A percentile compares a stretch with the other conserved stretches of the same genome.
phyloP scores from a whole-genome alignment of 2,329 filamentous ascomycete species.

The Alternaria burnsii region DNA sequence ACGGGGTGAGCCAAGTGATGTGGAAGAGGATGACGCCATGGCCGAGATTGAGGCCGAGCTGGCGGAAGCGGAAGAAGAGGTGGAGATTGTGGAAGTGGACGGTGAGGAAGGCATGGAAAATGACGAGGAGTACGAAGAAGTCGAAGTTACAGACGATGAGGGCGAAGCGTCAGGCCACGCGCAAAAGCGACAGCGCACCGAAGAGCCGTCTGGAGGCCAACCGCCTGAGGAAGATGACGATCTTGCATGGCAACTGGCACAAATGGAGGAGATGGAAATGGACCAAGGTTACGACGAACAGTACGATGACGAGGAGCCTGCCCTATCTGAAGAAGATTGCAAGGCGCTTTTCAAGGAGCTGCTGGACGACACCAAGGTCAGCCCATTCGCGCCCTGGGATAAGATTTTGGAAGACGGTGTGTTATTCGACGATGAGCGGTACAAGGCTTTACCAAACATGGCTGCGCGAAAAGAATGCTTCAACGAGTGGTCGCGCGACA shows the following conservation, averaged over 20 bases:
- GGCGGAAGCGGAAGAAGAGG: constrained; percentile 40
- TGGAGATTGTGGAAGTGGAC: constrained; percentile 45
- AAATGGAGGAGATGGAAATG: constrained; percentile 84
- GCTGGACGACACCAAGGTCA: constrained; percentile 81
- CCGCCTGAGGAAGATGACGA: constrained; percentile 88
- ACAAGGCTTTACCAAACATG: constrained; percentile 83
- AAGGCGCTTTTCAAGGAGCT: constrained; percentile 83
- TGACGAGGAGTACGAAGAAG: constrained; percentile 79
- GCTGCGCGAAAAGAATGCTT: constrained; percentile 82
- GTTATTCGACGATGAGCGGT: constrained; percentile 85
- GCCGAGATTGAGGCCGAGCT: constrained; percentile 46
- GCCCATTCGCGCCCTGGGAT: constrained; percentile 91
- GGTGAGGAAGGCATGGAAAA: constrained; percentile 59
- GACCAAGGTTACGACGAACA: constrained; percentile 77
- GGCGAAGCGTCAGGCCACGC: constrained; percentile 55
- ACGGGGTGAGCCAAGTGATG: constrained; percentile 56
- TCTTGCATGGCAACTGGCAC: constrained; percentile 88
- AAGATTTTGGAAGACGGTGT: constrained; percentile 83
- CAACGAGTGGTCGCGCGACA: constrained; percentile 82
- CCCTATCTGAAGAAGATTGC: constrained; percentile 78
- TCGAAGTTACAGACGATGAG: constrained; percentile 73
- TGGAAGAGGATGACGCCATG: constrained; percentile 42
- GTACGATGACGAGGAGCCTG: constrained; percentile 73
- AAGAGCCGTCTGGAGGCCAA: constrained; percentile 53
- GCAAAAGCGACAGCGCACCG: constrained; percentile 61